phyloP scores from a whole-genome alignment of 192 early-diverging fungal species.

The Backusella parvicylindrica region DNA sequence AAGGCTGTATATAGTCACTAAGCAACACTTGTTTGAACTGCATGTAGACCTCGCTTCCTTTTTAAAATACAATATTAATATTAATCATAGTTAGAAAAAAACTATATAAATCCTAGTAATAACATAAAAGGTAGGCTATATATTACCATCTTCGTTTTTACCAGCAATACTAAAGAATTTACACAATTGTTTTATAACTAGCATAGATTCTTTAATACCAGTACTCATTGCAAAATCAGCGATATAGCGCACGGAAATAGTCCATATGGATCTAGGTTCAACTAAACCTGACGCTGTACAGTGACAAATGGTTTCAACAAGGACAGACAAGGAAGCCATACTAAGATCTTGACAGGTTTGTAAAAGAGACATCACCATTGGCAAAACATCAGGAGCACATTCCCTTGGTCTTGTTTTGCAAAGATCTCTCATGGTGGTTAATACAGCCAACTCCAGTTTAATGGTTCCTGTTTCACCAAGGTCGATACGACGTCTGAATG shows the following conservation, averaged over 20 bases:
- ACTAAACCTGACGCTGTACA: constrained; percentile 40
- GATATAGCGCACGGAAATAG: constrained; percentile 40
- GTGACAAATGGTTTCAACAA: constrained; percentile 45
- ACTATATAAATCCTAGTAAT: no score
- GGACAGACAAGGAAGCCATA: constrained; percentile 38
- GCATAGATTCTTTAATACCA: background rate
- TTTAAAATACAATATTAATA: background rate
- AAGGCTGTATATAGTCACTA: constrained; percentile 33
- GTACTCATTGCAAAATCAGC: constrained; percentile 35
- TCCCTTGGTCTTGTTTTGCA: constrained; percentile 38
- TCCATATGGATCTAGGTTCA: constrained; percentile 49
- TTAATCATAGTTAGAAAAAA: background rate
- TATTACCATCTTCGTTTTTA: constrained; percentile 46
- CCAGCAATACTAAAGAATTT: constrained; percentile 46
- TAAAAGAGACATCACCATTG: constrained; percentile 45
- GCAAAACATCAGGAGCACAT: constrained; percentile 46
- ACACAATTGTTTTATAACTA: constrained; percentile 40
- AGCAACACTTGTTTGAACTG: constrained; percentile 43
- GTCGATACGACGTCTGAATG: background rate
- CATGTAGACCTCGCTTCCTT: constrained; percentile 33
- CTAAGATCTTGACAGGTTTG: constrained; percentile 40
- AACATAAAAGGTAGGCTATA: no score
- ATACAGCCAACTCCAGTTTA: constrained; percentile 48
- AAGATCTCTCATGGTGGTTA: constrained; percentile 49
- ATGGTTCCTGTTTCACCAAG: constrained; percentile 14